A percentile compares a stretch with the other conserved stretches of the same genome.
Conservation (phyloP, 257 asterid species). For the Rauvolfia tetraphylla region DNA sequence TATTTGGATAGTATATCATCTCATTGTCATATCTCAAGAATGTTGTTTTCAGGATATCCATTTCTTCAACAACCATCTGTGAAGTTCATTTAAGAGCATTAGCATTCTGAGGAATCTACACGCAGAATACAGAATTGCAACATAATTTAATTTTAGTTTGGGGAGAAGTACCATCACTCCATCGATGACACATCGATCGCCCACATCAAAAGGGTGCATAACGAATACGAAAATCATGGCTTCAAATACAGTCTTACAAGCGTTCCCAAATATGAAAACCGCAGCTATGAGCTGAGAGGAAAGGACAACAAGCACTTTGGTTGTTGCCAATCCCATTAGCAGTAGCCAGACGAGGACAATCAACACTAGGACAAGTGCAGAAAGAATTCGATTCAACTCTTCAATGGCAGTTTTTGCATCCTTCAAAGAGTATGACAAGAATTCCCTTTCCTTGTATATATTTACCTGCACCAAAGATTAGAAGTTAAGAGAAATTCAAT, state of each 20-base stretch:
- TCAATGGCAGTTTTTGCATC: conserved; percentile 23
- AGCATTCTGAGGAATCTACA: not conserved
- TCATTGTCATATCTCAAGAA: conserved; percentile 20
- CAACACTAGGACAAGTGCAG: conserved; percentile 7
- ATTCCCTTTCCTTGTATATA: conserved; percentile 13
- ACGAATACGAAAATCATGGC: conserved; percentile 20
- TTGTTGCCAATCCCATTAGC: conserved; percentile 8
- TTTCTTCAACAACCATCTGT: conserved; percentile 27
- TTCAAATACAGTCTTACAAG: conserved; percentile 20
- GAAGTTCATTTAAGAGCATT: not conserved
- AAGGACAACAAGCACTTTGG: conserved; percentile 14
- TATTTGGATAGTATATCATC: conserved; percentile 19
- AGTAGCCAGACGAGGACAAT: conserved; percentile 9
- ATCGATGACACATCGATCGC: conserved; percentile 22
- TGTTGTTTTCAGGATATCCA: conserved; percentile 21
- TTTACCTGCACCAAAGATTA: conserved; percentile 3
- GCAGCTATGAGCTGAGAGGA: conserved; percentile 16
- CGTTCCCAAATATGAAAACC: conserved; percentile 18
- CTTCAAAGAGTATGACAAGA: conserved; percentile 18
- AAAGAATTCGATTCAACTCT: conserved; percentile 11
- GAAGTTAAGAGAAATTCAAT: not conserved
- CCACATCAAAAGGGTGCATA: conserved; percentile 27
- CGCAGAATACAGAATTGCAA: not conserved
- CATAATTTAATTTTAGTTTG: too few relatives aligned
- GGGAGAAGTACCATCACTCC: conserved; percentile 14